These are phyloP conservation scores for Euphrasia arctica DNA, from an alignment of 305 asterid species.

Conservation along the genomic window DNA sequence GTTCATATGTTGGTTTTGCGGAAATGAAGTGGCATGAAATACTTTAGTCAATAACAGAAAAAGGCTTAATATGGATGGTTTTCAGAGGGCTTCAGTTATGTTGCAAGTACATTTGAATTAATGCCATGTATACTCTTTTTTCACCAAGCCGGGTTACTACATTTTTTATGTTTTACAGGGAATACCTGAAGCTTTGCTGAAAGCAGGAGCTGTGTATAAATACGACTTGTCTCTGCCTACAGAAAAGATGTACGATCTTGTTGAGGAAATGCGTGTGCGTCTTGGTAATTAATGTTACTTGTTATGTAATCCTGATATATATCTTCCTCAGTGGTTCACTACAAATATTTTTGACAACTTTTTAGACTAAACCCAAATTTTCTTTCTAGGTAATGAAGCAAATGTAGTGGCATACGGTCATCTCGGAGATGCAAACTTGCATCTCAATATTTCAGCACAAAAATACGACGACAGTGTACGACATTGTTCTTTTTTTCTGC, in stretches of 20 bases:
- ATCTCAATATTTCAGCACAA: conserved; percentile 81
- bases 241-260: conserved; percentile 84
- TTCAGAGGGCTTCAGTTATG: no score
- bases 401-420: conserved; percentile 92
- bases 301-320: conserved; percentile 10
- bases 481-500: conserved; percentile 21
- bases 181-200: conserved; percentile 92
- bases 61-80: no score
- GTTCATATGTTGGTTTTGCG: no score
- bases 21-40: no score
- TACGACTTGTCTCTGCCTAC: conserved; percentile 91
- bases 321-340: conserved; percentile 14
- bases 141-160: no score
- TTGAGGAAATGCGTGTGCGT: conserved; percentile 76
- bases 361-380: conserved; percentile 8
- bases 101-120: no score
- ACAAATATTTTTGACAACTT: neutral
- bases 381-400: conserved; percentile 50
- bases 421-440: conserved; percentile 97
- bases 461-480: conserved; percentile 65
- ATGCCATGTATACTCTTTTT: neutral
- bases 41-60: no score
- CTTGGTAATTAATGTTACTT: conserved; percentile 51
- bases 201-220: conserved; percentile 91
- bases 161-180: conserved; percentile 79